These are phyloP conservation scores for Pharus latifolius DNA, from an alignment of 176 grass and related monocot species.

Conservation along the genomic window DNA sequence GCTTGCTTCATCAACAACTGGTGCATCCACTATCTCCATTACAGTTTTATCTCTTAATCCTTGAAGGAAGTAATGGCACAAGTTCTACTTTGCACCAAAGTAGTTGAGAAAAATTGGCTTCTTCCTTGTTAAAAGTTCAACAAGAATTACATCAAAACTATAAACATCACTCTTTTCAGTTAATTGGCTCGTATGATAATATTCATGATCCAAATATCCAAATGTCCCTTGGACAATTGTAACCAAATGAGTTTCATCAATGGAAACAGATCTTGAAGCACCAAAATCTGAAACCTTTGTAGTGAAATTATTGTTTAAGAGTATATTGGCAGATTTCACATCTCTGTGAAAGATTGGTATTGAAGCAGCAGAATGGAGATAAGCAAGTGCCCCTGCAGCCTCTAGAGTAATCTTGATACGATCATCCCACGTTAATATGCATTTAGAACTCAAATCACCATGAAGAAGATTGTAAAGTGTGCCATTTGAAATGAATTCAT, in stretches of 20 bases:
- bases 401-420: constrained; percentile 17
- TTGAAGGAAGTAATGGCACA: constrained; percentile 8
- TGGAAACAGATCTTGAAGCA: constrained; percentile 18
- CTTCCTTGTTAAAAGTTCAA: constrained; percentile 6
- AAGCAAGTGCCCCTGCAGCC: constrained; percentile 4
- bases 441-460: not conserved
- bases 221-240: constrained; percentile 20
- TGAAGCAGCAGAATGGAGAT: constrained; percentile 14
- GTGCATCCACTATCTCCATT: not conserved
- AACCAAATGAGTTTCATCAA: constrained; percentile 11
- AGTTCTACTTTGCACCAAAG: not conserved
- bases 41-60: not conserved
- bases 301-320: not conserved
- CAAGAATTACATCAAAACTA: constrained; percentile 23
- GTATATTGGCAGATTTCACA: constrained; percentile 28
- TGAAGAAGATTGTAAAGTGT: constrained; percentile 22
- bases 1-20: constrained; percentile 14
- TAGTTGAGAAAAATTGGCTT: constrained; percentile 8
- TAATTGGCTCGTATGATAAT: not conserved
- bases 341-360: constrained; percentile 27
- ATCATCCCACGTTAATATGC: constrained; percentile 5
- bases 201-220: not conserved
- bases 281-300: constrained; percentile 21
- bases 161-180: constrained; percentile 26
- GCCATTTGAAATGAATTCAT: constrained; percentile 28